Percentiles rank a stretch among this genome's conserved stretches.
Conservation (phyloP, 2,329 filamentous ascomycete genomes). For the Cercospora zeae-maydis region DNA sequence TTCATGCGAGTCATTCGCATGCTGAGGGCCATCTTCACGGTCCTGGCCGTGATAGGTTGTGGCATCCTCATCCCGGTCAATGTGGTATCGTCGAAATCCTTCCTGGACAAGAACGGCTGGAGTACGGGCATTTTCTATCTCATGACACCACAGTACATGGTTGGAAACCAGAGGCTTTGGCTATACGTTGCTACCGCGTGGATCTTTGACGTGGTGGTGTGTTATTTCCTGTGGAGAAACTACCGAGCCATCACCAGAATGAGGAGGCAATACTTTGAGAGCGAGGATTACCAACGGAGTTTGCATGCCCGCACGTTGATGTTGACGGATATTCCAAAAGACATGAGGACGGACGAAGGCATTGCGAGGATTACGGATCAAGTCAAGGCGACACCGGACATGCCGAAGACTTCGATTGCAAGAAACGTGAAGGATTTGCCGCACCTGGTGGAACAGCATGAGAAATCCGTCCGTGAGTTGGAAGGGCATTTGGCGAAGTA, state of each 20-base stretch:
- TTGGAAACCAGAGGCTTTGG: conserved; percentile 50
- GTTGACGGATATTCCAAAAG: conserved; percentile 77
- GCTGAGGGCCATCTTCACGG: conserved; percentile 84
- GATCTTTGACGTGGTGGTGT: conserved; percentile 70
- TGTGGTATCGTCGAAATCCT: conserved; percentile 28
- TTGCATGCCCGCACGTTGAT: conserved; percentile 68
- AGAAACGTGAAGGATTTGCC: conserved; percentile 91
- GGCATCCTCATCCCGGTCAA: conserved; percentile 80
- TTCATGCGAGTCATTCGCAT: conserved; percentile 87
- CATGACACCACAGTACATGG: conserved; percentile 56
- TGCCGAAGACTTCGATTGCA: conserved; percentile 77
- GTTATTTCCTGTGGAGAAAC: conserved; percentile 84
- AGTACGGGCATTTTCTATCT: conserved; percentile 44
- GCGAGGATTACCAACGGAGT: conserved; percentile 80
- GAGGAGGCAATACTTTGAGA: conserved; percentile 76
- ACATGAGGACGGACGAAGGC: conserved; percentile 78
- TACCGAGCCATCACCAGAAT: conserved; percentile 70
- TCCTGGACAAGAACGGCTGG: neutral
- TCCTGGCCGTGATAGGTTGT: conserved; percentile 68
- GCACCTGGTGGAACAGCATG: conserved; percentile 77
- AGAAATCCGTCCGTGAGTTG: conserved; percentile 72
- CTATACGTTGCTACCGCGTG: conserved; percentile 58
- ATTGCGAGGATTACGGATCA: conserved; percentile 78
- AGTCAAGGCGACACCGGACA: conserved; percentile 71
- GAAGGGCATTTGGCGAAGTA: conserved; percentile 86